These are phyloP conservation scores for Kodamaea derodonti DNA, from an alignment of 1,139 yeast genomes.

Conservation along the genomic window DNA sequence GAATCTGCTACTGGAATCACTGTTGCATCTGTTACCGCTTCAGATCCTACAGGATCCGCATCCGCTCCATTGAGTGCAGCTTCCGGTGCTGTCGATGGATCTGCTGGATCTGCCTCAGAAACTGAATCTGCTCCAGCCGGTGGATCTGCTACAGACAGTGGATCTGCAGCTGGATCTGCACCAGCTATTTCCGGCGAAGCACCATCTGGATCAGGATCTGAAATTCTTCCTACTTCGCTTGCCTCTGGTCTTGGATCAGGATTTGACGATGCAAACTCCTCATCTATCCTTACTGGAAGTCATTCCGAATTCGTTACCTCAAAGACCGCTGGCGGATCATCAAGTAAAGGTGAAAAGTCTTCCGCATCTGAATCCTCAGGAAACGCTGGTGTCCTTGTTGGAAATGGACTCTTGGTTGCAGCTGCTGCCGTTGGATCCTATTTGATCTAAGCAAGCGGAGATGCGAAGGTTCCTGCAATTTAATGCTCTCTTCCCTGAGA, in stretches of 20 bases:
- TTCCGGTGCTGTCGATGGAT: constrained; percentile 28
- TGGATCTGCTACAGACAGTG: constrained; percentile 12
- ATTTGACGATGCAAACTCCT: no score
- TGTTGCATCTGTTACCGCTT: no score
- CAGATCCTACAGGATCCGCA: no score
- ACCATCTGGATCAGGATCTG: constrained; percentile 3
- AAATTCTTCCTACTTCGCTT: no score
- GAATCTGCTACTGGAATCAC: constrained; percentile 5
- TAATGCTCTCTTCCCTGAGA: no score
- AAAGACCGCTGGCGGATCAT: neutral
- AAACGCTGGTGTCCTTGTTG: constrained; percentile 10
- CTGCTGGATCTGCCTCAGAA: no score
- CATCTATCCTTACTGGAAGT: constrained; percentile 9
- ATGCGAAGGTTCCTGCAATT: no score
- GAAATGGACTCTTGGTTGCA: constrained; percentile 15
- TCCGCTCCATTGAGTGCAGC: no score
- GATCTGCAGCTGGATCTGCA: constrained; percentile 13
- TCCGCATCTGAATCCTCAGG: neutral
- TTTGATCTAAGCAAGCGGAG: constrained; percentile 23
- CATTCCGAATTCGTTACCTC: constrained; percentile 1
- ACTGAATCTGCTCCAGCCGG: constrained; percentile 26
- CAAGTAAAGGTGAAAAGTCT: neutral
- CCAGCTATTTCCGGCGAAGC: constrained; percentile 3
- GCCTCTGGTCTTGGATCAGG: no score
- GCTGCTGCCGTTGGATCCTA: constrained; percentile 23